Conservation (phyloP, 345 rosid genomes). For the Syzygium oleosum region DNA sequence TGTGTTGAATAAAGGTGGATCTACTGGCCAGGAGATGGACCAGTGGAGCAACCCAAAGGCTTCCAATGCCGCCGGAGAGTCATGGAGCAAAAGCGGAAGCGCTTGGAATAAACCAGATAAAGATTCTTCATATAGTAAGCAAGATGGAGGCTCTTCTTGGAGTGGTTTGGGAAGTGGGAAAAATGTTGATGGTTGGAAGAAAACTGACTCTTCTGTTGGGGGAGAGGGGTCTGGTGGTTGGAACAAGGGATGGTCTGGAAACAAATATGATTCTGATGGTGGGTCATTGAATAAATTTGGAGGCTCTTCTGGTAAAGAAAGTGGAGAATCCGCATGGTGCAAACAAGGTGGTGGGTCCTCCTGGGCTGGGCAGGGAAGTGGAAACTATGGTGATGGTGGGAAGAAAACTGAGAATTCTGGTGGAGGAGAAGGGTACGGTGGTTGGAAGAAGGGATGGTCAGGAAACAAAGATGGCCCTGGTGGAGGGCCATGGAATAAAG, state of each 20-base stretch:
- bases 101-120: conserved; percentile 3
- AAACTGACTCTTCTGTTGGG: not conserved
- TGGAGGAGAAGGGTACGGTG: conserved; percentile 2
- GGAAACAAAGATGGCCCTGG: not conserved
- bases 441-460: conserved; percentile 2
- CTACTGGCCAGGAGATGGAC: not conserved
- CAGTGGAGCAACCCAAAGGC: conserved; percentile 6
- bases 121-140: conserved; percentile 6
- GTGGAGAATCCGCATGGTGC: not conserved
- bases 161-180: not conserved
- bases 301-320: not conserved
- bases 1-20: not conserved
- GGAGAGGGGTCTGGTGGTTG: conserved; percentile 13
- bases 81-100: not conserved
- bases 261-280: conserved; percentile 11
- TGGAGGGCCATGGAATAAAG: not conserved
- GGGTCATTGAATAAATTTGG: conserved; percentile 28
- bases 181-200: conserved; percentile 8
- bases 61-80: not conserved
- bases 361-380: not conserved
- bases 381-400: conserved; percentile 6
- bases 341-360: conserved; percentile 2
- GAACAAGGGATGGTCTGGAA: conserved; percentile 11
- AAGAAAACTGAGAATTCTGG: conserved; percentile 10
- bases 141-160: not conserved